phyloP scores from a whole-genome alignment of 2,329 filamentous ascomycete species.

The Diplodia intermedia region DNA sequence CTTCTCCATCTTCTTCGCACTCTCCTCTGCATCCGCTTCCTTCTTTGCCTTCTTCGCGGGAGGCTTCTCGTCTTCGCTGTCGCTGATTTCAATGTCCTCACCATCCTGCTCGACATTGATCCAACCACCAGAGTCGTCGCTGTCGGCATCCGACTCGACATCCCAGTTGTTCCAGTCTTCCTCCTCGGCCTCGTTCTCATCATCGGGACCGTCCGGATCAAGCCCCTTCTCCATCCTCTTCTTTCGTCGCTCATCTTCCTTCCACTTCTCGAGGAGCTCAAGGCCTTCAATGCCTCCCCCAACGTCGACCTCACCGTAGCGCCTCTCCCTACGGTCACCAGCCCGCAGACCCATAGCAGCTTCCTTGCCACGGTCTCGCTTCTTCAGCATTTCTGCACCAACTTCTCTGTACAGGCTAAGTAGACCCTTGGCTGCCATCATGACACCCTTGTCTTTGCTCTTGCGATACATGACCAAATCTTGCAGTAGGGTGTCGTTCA shows the following conservation, averaged over 20 bases:
- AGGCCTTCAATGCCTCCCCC: slow-evolving; percentile 88
- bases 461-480: slow-evolving; percentile 95
- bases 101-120: slow-evolving; percentile 86
- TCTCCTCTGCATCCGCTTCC: slow-evolving; percentile 47
- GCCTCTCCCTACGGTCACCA: slow-evolving; percentile 76
- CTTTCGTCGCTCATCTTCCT: slow-evolving; percentile 82
- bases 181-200: slow-evolving; percentile 66
- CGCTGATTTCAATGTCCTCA: slow-evolving; percentile 74
- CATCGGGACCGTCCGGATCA: slow-evolving; percentile 65
- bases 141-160: slow-evolving; percentile 64
- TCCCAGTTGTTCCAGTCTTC: slow-evolving; percentile 67
- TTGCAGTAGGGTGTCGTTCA: slow-evolving; percentile 94
- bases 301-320: slow-evolving; percentile 80
- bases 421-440: slow-evolving; percentile 96
- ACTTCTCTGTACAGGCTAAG: slow-evolving; percentile 91
- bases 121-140: slow-evolving; percentile 85
- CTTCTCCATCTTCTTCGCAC: slow-evolving; percentile 47
- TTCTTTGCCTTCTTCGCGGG: slow-evolving; percentile 69
- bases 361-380: slow-evolving; percentile 88
- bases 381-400: slow-evolving; percentile 85
- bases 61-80: slow-evolving; percentile 75
- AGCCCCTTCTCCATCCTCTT: slow-evolving; percentile 74
- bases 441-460: slow-evolving; percentile 98
- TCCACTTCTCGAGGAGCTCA: slow-evolving; percentile 90
- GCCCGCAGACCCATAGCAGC: slow-evolving; percentile 81